Base-by-base conservation (phyloP, 495 filamentous ascomycete genomes). In the Penicillium desertorum region DNA sequence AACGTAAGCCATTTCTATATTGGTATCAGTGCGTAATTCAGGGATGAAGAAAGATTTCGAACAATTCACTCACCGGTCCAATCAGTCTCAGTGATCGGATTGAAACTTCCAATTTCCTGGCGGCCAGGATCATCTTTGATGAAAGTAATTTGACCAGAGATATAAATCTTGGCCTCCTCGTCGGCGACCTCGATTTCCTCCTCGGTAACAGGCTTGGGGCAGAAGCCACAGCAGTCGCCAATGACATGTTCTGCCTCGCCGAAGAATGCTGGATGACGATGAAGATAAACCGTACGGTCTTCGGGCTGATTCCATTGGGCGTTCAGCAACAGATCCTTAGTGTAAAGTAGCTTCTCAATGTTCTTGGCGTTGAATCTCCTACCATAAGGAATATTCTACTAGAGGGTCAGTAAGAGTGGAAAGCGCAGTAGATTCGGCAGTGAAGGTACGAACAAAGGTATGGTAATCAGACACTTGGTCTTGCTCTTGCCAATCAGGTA, bases 281-380 rank as follows among this genome's bases (percentile, higher is more conserved):
- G 90, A 5, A 94, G 77, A 58, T 88, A 82, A 3, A 91, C 85
- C 39, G 83, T 74, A 17, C 90, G 79, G 29, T 89, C 82, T 17
- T 89, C 83, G 0, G 77, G 77, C 59, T 86, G 81, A 60, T 92
- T 94, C 89, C 89, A 94, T 64, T 94, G 88, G 0, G 89, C 88
- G 60, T 94, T 94, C 10, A 94, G 80, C n/a, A 93, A 76, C 12
- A 92, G 67, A 64, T 94, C 90, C 57, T 87, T 86, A 4, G 86
- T 88, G 68, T 89, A 92, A 32, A 91, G 79, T 0, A 91, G 73
- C 60, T 87, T 89, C 65, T 92, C 88, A 51, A 92, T 90, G 64
- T 82, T 88, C 51, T 80, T 81, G 8, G 88, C 86, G 52, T 88
- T 76, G 64, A 85, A 90, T 54, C 77, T 86, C 4, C 67, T 65